Evolutionary conservation across 2,329 filamentous ascomycete species (phyloP).

Genomic region (Aureobasidium sp.): DNA sequence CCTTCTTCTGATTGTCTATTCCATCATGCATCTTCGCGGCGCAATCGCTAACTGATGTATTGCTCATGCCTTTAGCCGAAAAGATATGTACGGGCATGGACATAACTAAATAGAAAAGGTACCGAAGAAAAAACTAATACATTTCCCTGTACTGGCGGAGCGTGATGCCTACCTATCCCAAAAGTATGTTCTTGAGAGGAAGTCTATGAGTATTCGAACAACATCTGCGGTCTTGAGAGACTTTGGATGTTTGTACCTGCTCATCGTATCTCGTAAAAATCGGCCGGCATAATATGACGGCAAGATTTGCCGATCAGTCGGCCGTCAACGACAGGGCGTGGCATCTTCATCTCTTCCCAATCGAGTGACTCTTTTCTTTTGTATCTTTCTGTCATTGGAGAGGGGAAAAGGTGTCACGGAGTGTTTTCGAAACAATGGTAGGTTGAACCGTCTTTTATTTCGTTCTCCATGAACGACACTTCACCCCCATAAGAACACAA

Average conservation of each 20-base stretch:
- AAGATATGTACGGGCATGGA: background rate
- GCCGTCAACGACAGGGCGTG: background rate
- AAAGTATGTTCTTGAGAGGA: background rate
- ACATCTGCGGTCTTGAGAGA: background rate
- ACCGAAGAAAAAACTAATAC: too few species aligned
- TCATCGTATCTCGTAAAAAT: background rate
- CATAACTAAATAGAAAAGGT: too few species aligned
- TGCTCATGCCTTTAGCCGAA: background rate
- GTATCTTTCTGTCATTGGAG: background rate
- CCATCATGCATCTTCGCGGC: background rate
- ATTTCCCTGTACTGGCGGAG: too few species aligned
- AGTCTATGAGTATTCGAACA: background rate
- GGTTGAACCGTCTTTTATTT: background rate
- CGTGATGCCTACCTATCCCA: background rate
- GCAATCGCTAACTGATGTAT: background rate
- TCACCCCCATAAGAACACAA: background rate
- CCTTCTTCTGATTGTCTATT: background rate
- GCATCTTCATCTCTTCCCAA: background rate
- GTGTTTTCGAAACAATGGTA: background rate
- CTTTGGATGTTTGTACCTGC: background rate
- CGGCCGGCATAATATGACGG: background rate
- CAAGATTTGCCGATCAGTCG: background rate
- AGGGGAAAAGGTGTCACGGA: background rate
- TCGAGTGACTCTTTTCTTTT: background rate
- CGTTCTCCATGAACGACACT: background rate